Evolutionary conservation across 1,284 basidiomycete species (phyloP), one percentile per base, ranked within the genome.

Genomic region (Trichosporon ovoides): DNA sequence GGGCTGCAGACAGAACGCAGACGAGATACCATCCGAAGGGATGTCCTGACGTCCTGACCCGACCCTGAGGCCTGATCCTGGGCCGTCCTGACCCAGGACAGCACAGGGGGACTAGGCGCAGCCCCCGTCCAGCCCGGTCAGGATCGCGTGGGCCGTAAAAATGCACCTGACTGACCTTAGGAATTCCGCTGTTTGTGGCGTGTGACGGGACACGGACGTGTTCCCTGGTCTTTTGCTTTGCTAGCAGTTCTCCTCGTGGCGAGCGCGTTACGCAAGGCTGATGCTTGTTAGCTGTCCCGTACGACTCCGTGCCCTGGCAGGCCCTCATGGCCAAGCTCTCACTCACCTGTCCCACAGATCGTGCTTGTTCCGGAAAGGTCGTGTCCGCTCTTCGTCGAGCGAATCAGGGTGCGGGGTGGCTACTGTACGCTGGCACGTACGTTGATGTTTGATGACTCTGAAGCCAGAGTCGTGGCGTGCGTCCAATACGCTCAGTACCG

Each of bases 151-250:
- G 28, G 28, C 28, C 22, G 19, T 48, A 28, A 48, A n/a, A 48
- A 48, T 48, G 43, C 24, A 48, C 43, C 22, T 48, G 43, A 48
- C 43, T 48, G 43, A 48, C 43, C 43, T 48, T n/a, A 28, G 28
- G 43, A 16, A 24, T 28, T 31, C 43, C 43, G 43, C 7, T 48
- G 28, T 31, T 31, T 31, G 43, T 48, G 43, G 43, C 43, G 43
- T 48, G 43, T 22, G 43, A 24, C 43, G 43, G 43, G 43, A 48
- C n/a, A n/a, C 28, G 13, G 43, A 16, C n/a, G n/a, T n/a, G n/a
- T n/a, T n/a, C n/a, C n/a, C n/a, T 31, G 11, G 28, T 48, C 43
- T 28, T 22, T n/a, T 19, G 24, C 24, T n/a, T n/a, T 48, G 22
- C 43, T 48, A 31, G 28, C 9, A 4, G 28, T 9, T 31, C 9